Percentiles rank a stretch among this genome's conserved stretches.
Evolutionary conservation across 164 flowering plant species (phyloP).

Genomic region (Saururus chinensis): DNA sequence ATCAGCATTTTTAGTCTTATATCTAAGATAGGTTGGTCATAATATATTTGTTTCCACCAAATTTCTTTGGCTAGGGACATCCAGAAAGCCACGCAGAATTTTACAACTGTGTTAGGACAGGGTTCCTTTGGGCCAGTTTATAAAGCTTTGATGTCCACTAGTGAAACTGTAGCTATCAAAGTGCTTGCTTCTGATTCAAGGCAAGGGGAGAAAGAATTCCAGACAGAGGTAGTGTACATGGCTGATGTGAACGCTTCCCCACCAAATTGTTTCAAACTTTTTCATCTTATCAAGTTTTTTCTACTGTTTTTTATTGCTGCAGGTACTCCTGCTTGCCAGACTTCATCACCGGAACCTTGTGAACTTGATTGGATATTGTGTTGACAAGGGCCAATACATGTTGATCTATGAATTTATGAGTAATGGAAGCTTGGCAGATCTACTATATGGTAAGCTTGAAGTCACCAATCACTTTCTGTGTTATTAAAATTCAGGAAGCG

Average conservation of each 20-base stretch:
- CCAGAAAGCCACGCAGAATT: slow-evolving; percentile 87
- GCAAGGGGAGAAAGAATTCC: slow-evolving; percentile 88
- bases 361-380: slow-evolving; percentile 92
- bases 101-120: slow-evolving; percentile 80
- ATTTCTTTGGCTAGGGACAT: slow-evolving; percentile 53
- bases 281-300: slow-evolving; percentile 1
- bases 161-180: slow-evolving; percentile 65
- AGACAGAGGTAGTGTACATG: slow-evolving; percentile 62
- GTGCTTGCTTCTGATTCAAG: slow-evolving; percentile 77
- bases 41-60: neutral
- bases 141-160: slow-evolving; percentile 64
- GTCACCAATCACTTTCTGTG: neutral
- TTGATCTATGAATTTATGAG: slow-evolving; percentile 87
- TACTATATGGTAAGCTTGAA: slow-evolving; percentile 51
- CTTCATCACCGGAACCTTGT: slow-evolving; percentile 96
- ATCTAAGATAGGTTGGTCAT: neutral
- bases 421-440: slow-evolving; percentile 79
- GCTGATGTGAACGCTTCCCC: too few relatives aligned
- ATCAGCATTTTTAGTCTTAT: neutral
- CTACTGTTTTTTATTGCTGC: slow-evolving; percentile 8
- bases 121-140: slow-evolving; percentile 98
- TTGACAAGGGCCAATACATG: slow-evolving; percentile 87
- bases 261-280: neutral
- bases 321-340: slow-evolving; percentile 82
- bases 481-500: neutral